A percentile compares a stretch with the other conserved stretches of the same genome.
Evolutionary conservation across 331 rosid genomes (phyloP).

Genomic region (Rhamnella rubrinervis): DNA sequence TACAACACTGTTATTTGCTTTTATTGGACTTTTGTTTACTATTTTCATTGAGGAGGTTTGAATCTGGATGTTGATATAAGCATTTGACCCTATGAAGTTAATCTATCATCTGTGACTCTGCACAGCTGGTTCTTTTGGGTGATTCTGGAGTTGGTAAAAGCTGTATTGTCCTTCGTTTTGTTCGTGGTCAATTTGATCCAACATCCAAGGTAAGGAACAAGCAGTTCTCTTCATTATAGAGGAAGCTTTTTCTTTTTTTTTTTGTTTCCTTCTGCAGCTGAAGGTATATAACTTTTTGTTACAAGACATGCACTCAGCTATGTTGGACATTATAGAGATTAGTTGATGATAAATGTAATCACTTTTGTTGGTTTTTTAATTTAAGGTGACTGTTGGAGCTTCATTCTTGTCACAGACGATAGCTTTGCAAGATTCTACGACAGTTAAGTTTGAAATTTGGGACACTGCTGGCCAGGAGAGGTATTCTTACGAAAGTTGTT

Average conservation of each 20-base stretch:
- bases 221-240: slow-evolving; percentile 9
- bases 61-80: slow-evolving; percentile 17
- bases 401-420: slow-evolving; percentile 98
- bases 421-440: slow-evolving; percentile 97
- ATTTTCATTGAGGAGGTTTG: slow-evolving; percentile 4
- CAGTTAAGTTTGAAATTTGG: slow-evolving; percentile 99
- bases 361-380: slow-evolving; percentile 33
- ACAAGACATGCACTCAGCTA: not conserved
- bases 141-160: slow-evolving; percentile 99
- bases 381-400: slow-evolving; percentile 98
- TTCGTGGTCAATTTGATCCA: slow-evolving; percentile 98
- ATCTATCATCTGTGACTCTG: slow-evolving; percentile 27
- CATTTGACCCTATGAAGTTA: slow-evolving; percentile 16
- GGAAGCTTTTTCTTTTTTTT: not conserved
- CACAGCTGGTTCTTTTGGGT: slow-evolving; percentile 94
- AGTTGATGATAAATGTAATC: not conserved
- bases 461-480: slow-evolving; percentile 99
- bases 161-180: slow-evolving; percentile 97
- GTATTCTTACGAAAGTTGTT: slow-evolving; percentile 30
- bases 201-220: slow-evolving; percentile 78
- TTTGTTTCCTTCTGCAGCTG: too few species aligned
- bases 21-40: not conserved
- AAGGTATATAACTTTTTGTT: not conserved
- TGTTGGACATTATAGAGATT: slow-evolving; percentile 5
- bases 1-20: too few species aligned